These are phyloP conservation scores for Mucor ambiguus DNA, from an alignment of 371 early-diverging fungal genomes.

Conservation along the genomic window DNA sequence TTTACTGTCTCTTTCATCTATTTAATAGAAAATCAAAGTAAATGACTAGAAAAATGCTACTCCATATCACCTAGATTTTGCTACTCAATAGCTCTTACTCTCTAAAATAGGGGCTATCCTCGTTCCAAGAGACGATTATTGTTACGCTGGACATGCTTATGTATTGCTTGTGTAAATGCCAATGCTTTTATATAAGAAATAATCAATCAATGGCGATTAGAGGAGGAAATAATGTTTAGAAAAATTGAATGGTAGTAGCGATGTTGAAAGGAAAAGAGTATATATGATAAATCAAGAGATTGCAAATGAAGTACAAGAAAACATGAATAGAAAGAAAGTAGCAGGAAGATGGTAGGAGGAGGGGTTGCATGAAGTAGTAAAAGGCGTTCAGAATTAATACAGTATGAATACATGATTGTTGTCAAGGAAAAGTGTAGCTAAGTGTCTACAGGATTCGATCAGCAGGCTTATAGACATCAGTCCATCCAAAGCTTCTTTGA, in stretches of 20 bases:
- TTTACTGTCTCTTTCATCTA: too few relatives aligned
- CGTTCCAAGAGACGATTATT: too few relatives aligned
- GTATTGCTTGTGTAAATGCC: background rate
- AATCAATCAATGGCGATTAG: background rate
- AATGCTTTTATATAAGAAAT: background rate
- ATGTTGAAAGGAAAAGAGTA: background rate
- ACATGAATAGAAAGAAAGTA: background rate
- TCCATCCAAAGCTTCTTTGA: constrained; percentile 68
- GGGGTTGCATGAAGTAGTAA: background rate
- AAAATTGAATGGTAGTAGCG: background rate
- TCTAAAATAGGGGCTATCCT: too few relatives aligned
- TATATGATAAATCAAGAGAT: constrained; percentile 5
- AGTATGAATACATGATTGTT: background rate
- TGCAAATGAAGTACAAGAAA: background rate
- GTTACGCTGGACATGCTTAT: background rate
- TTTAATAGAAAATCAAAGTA: too few relatives aligned
- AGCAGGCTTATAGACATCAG: constrained; percentile 30
- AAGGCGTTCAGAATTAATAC: background rate
- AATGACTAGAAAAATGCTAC: too few relatives aligned
- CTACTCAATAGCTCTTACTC: too few relatives aligned
- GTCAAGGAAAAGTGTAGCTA: background rate
- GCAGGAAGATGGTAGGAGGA: background rate
- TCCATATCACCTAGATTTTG: too few relatives aligned
- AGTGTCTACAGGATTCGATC: constrained; percentile 13
- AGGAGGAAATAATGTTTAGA: background rate